A percentile compares a stretch with the other conserved stretches of the same genome.
Evolutionary conservation across 768 basidiomycete genomes (phyloP).

Genomic region (Phylloporus arenicola): DNA sequence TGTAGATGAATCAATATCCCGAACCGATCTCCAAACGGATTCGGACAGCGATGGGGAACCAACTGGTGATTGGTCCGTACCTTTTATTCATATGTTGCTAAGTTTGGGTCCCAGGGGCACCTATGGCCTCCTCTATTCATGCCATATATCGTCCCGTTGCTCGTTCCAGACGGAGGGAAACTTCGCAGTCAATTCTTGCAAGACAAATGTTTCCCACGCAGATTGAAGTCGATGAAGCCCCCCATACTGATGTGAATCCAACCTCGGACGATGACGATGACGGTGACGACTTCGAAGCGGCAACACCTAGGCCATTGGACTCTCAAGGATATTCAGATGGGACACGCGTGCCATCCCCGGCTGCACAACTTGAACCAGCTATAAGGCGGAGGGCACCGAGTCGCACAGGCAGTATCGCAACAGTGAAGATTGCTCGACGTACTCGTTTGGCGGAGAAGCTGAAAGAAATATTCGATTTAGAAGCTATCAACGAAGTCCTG

Average conservation of each 20-base stretch:
- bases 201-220: conserved; percentile 5
- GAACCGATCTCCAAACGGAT: conserved; percentile 36
- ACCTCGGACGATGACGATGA: conserved; percentile 50
- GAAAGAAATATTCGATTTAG: conserved; percentile 79
- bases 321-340: conserved; percentile 10
- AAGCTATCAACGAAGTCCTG: conserved; percentile 77
- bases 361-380: conserved; percentile 14
- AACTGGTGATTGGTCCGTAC: conserved; percentile 23
- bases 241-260: conserved; percentile 29
- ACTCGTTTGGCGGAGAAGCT: conserved; percentile 81
- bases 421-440: conserved; percentile 64
- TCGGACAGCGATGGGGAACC: conserved; percentile 64
- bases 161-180: conserved; percentile 47
- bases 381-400: conserved; percentile 24
- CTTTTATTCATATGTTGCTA: not conserved
- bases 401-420: conserved; percentile 62
- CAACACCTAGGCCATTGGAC: conserved; percentile 38
- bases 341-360: conserved; percentile 1
- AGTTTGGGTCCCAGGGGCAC: conserved; percentile 31
- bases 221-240: conserved; percentile 28
- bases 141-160: conserved; percentile 80
- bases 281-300: conserved; percentile 53
- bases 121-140: conserved; percentile 80
- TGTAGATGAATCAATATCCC: conserved; percentile 53
- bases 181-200: conserved; percentile 14